Evolutionary conservation across 768 basidiomycete genomes (phyloP).

Genomic region (Tulasnella sp.): DNA sequence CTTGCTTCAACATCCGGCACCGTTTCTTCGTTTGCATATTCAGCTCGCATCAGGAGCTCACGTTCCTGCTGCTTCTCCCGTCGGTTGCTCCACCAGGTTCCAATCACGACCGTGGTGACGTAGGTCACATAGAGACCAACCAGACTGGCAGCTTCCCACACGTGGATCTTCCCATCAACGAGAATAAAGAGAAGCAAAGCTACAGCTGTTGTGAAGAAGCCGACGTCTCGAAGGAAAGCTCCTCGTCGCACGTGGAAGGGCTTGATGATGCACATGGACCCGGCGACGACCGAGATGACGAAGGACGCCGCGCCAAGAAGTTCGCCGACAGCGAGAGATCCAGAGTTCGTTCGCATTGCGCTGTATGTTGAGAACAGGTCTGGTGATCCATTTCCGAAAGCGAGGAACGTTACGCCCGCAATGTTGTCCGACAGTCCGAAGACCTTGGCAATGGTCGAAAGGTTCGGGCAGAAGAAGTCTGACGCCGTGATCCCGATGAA

Average conservation of each 20-base stretch:
- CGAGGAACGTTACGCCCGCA: slow-evolving; percentile 94
- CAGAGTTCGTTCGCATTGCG: slow-evolving; percentile 79
- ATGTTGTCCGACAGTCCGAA: slow-evolving; percentile 89
- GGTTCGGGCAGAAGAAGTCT: slow-evolving; percentile 96
- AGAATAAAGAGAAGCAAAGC: slow-evolving; percentile 67
- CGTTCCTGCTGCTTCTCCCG: slow-evolving; percentile 45
- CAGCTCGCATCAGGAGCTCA: slow-evolving; percentile 54
- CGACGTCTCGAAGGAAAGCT: slow-evolving; percentile 89
- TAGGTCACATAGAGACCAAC: slow-evolving; percentile 73
- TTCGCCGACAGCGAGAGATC: slow-evolving; percentile 89
- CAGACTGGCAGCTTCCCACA: slow-evolving; percentile 69
- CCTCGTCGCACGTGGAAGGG: slow-evolving; percentile 79
- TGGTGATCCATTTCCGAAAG: slow-evolving; percentile 95
- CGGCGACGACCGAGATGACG: slow-evolving; percentile 93
- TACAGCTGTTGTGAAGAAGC: slow-evolving; percentile 87
- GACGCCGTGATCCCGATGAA: slow-evolving; percentile 85
- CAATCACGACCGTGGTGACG: slow-evolving; percentile 66
- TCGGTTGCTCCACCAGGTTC: slow-evolving; percentile 70
- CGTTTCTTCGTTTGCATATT: slow-evolving; percentile 52
- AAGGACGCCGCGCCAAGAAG: slow-evolving; percentile 93
- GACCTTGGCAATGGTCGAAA: slow-evolving; percentile 79
- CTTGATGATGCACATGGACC: slow-evolving; percentile 95
- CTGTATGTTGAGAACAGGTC: slow-evolving; percentile 96
- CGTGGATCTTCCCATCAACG: slow-evolving; percentile 64
- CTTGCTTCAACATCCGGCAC: background rate